These are phyloP conservation scores for Ophiognomonia clavigignenti-juglandacearum DNA, from an alignment of 2,329 filamentous ascomycete species.

Conservation along the genomic window DNA sequence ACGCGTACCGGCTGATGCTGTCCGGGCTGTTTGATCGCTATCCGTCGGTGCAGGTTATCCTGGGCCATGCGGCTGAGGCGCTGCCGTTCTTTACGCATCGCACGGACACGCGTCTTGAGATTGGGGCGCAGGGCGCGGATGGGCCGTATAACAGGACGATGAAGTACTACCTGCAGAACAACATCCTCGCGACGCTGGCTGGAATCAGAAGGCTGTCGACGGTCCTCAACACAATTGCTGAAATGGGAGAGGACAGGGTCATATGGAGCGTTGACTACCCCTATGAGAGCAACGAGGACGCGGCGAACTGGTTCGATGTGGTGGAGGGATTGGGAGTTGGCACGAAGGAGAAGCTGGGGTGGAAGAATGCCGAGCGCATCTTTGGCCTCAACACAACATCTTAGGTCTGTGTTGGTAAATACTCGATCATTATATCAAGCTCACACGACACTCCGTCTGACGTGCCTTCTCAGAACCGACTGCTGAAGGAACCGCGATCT, in stretches of 20 bases:
- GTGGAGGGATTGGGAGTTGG: constrained; percentile 22
- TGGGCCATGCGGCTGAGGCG: neutral
- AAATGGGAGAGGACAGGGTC: constrained; percentile 45
- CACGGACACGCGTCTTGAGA: neutral
- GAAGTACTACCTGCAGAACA: neutral
- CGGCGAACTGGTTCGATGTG: constrained; percentile 37
- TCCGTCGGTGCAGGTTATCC: neutral
- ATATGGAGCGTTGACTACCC: constrained; percentile 51
- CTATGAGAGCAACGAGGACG: constrained; percentile 41
- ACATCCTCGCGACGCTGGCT: neutral
- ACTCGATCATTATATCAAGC: too few relatives aligned
- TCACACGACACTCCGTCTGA: too few relatives aligned
- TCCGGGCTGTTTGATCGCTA: neutral
- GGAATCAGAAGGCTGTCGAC: constrained; percentile 23
- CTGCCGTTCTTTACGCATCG: neutral
- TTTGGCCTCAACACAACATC: constrained; percentile 36
- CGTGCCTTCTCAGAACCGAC: too few relatives aligned
- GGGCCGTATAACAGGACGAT: neutral
- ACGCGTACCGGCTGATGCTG: neutral
- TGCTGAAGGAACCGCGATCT: too few relatives aligned
- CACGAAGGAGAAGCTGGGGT: constrained; percentile 34
- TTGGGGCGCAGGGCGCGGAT: neutral
- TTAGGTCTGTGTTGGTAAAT: too few relatives aligned
- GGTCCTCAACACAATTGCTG: constrained; percentile 42
- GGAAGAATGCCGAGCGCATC: constrained; percentile 37